Base-by-base conservation (phyloP, 805 yeast genomes). In the Wickerhamiella cacticola region DNA sequence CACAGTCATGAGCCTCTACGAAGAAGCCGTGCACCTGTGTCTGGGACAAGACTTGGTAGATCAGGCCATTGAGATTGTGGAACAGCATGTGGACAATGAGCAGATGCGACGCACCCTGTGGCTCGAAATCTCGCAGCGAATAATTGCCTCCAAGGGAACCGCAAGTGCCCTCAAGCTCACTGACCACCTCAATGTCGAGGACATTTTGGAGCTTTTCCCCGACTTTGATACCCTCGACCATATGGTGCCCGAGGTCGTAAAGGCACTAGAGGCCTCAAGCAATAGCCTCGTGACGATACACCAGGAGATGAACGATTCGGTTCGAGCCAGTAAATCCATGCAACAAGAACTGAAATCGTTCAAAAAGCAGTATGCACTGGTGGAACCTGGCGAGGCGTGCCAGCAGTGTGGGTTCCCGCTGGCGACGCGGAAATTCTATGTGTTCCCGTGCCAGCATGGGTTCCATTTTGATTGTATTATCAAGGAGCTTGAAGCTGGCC, bases 381-480 rank as follows among this genome's bases (percentile, higher is more conserved):
- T 89, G 16, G 82, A 82, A 56, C 87, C 95, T 0, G 94, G 92
- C 1, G 92, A 80, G 53, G 74, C 89, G 0, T 92, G 98, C 65
- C 67, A 73, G 38, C 54, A 77, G 3, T 89, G 97, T 63, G 65
- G 69, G n/a, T 73, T 73, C 54, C 72, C 92, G 7, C 67, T 89
- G 40, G 72, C 85, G 2, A 74, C 79, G 3, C 74, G 86, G 49
- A 82, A 78, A 59, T 87, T 87, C 55, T 72, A 80, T 47, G 76
- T 79, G 4, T 92, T 85, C 59, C 96, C 96, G 0, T 92, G 98
- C 60, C 81, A 75, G 49, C 98, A 92, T 61, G 76, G 84, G 4
- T 82, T 84, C 65, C 97, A 92, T 60, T 79, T 79, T 45, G 95
- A 87, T 60, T 92, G 98, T 66, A 63, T 86, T n/a, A 74, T 82